Conservation (phyloP, 2,329 filamentous ascomycete species). For the Ascochyta rabiei region DNA sequence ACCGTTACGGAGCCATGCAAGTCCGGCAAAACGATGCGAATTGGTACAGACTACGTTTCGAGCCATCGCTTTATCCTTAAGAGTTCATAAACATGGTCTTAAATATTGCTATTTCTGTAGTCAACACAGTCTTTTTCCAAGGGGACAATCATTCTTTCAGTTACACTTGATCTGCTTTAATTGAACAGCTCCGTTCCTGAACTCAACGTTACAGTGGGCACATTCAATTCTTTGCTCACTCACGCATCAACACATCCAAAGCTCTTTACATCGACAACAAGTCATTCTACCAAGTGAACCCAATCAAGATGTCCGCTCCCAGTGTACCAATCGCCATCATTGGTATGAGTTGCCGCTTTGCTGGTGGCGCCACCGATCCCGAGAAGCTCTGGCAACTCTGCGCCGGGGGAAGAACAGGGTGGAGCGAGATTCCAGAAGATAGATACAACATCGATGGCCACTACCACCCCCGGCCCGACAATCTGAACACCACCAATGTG, state of each 20-base stretch:
- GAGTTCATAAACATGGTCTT: too few species aligned
- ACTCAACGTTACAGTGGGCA: not conserved
- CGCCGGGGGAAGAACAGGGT: constrained; percentile 37
- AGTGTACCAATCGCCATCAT: constrained; percentile 36
- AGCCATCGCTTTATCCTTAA: too few species aligned
- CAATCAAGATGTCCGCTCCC: not conserved
- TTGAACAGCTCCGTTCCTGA: not conserved
- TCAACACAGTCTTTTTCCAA: too few species aligned
- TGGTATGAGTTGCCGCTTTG: constrained; percentile 44
- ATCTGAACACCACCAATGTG: too few species aligned
- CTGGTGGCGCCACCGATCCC: constrained; percentile 30
- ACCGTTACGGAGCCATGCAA: too few species aligned
- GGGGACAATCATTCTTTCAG: too few species aligned
- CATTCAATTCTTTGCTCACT: not conserved
- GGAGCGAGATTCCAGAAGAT: constrained; percentile 34
- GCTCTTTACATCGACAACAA: not conserved
- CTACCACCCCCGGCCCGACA: constrained; percentile 13
- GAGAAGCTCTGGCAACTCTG: constrained; percentile 45
- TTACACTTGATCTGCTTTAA: not conserved
- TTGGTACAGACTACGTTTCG: too few species aligned
- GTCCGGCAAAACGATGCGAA: too few species aligned
- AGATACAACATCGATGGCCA: constrained; percentile 26
- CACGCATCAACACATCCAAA: not conserved
- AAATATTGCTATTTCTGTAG: too few species aligned
- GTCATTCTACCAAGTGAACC: not conserved